Evolutionary conservation across 495 filamentous ascomycete species (phyloP).

Genomic region (Tuber microsphaerosporum): DNA sequence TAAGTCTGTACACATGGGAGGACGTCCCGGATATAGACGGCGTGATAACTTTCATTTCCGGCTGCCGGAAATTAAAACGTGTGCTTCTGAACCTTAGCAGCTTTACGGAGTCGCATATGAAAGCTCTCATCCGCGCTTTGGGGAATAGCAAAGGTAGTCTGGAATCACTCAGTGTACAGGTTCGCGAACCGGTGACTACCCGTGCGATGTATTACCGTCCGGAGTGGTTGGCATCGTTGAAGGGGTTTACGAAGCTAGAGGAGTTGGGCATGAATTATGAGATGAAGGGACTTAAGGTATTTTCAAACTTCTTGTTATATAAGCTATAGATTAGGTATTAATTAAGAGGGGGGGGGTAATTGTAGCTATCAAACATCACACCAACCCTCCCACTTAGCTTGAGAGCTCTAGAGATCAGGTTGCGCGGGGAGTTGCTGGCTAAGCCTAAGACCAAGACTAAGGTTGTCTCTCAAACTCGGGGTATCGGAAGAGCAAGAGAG

Average conservation of each 20-base stretch:
- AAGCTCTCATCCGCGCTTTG: background rate
- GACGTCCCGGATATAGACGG: background rate
- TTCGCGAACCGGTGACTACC: background rate
- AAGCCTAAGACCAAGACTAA: background rate
- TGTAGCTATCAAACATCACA: background rate
- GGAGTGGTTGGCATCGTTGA: background rate
- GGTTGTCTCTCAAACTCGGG: background rate
- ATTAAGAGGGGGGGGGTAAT: background rate
- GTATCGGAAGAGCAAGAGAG: background rate
- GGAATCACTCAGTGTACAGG: background rate
- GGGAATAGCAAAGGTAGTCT: background rate
- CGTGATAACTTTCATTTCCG: background rate
- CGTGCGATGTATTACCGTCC: background rate
- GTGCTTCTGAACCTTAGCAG: background rate
- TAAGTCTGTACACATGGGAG: background rate
- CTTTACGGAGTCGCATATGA: background rate
- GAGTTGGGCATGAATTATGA: background rate
- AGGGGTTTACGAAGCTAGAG: background rate
- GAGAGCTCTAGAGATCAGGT: background rate
- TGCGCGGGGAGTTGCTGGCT: background rate
- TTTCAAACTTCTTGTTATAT: no score
- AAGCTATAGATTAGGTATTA: background rate
- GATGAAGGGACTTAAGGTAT: constrained; percentile 1
- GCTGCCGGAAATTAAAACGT: background rate
- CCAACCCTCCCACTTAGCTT: background rate